These are phyloP conservation scores for Eutrema heterophyllum DNA, from an alignment of 345 rosid species.

Conservation along the genomic window DNA sequence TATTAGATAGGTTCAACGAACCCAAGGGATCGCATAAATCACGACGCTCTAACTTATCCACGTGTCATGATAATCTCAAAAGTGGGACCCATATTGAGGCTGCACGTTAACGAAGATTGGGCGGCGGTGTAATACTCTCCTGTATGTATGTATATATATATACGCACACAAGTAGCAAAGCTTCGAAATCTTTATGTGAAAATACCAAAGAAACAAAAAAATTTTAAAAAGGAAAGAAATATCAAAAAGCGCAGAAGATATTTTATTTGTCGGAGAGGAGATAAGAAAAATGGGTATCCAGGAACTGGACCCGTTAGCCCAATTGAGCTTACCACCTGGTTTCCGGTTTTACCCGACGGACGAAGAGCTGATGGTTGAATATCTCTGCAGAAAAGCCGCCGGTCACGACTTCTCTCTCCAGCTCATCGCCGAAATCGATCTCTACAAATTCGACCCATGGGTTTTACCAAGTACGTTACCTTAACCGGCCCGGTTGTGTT, in stretches of 20 bases:
- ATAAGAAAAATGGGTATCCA: conserved; percentile 53
- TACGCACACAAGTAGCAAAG: conserved; percentile 4
- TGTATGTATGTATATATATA: conserved; percentile 5
- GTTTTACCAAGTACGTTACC: conserved; percentile 59
- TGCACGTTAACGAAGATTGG: conserved; percentile 28
- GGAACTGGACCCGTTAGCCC: conserved; percentile 67
- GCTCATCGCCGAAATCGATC: conserved; percentile 81
- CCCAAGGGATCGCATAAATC: conserved; percentile 26
- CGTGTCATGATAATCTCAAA: conserved; percentile 22
- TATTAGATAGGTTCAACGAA: conserved; percentile 26
- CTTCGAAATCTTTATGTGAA: background rate
- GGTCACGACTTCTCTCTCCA: conserved; percentile 64
- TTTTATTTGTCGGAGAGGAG: background rate
- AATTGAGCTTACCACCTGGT: conserved; percentile 90
- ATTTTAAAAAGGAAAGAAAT: background rate
- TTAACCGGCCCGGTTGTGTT: conserved; percentile 2
- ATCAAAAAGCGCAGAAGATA: conserved; percentile 14
- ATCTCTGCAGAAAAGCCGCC: conserved; percentile 76
- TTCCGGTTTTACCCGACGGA: conserved; percentile 95
- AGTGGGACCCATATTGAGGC: conserved; percentile 11
- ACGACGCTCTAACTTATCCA: conserved; percentile 23
- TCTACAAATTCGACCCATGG: conserved; percentile 96
- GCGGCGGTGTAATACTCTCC: conserved; percentile 5
- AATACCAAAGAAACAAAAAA: background rate
- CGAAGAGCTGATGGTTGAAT: conserved; percentile 90